A percentile compares a stretch with the other conserved stretches of the same genome.
Conservation (phyloP, 208 protist genomes). For the Angomonas ambiguus region DNA sequence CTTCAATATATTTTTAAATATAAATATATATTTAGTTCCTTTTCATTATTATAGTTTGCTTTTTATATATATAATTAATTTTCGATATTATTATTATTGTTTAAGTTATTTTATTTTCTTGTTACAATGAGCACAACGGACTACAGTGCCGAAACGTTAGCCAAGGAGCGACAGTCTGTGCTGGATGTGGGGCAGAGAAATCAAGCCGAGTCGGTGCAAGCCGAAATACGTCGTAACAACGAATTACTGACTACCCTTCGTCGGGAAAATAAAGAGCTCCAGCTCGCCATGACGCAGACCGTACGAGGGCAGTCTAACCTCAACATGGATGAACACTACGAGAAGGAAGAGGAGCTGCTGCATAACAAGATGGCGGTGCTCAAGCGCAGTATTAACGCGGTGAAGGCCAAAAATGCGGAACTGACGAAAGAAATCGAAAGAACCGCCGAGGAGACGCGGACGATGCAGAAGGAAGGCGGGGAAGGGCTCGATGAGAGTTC, state of each 20-base stretch:
- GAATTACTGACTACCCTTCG: slow-evolving; percentile 78
- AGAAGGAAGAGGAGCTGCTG: slow-evolving; percentile 67
- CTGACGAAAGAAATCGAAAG: slow-evolving; percentile 56
- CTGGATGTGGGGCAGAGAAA: slow-evolving; percentile 86
- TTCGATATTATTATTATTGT: slow-evolving; percentile 17
- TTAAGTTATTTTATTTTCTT: slow-evolving; percentile 1
- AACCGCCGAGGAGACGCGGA: slow-evolving; percentile 38
- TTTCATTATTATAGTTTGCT: too few species aligned
- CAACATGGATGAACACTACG: slow-evolving; percentile 68
- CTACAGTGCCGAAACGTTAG: neutral
- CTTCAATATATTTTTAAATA: too few species aligned
- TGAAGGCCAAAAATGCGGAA: slow-evolving; percentile 74
- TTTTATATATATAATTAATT: too few species aligned
- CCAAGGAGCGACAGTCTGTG: slow-evolving; percentile 47
- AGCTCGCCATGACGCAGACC: slow-evolving; percentile 38
- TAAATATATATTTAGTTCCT: slow-evolving; percentile 11
- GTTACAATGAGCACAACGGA: neutral
- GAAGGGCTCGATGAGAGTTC: slow-evolving; percentile 59
- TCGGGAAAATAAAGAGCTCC: slow-evolving; percentile 87
- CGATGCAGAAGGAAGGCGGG: slow-evolving; percentile 52
- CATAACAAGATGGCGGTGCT: slow-evolving; percentile 81
- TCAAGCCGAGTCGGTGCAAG: slow-evolving; percentile 75
- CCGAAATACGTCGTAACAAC: slow-evolving; percentile 82
- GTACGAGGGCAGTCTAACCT: slow-evolving; percentile 52
- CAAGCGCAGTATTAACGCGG: slow-evolving; percentile 81